Evolutionary conservation across 2,329 filamentous ascomycete species (phyloP), one percentile per base, ranked within the genome.

Genomic region (Arthroderma sp.): DNA sequence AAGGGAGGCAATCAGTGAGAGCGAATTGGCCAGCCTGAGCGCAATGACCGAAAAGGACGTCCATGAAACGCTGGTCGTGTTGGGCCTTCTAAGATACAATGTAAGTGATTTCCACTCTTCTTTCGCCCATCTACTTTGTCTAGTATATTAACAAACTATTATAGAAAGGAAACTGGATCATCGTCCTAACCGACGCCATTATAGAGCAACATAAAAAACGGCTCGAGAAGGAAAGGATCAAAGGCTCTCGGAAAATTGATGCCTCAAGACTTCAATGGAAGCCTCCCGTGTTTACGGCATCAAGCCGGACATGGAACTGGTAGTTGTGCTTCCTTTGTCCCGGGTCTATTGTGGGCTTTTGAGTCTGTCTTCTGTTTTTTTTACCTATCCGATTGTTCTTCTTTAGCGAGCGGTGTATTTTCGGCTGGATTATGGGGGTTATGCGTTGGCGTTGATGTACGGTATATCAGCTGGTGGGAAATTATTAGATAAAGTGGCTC

Each of bases 41-140:
- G 83, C 88, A 2, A 96, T 98, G 89, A 96, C 89, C n/a, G 88
- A 87, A 4, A 86, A 87, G 56, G 91, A 98, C 61, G 89, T 98
- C 9, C 80, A 96, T 63, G 87, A 95, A 62, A 96, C 91, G 0
- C 66, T 98, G 42, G 87, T 95, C 60, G 88, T 88, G 46, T 71
- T 95, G 49, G 91, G 89, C 61, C 94, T 98, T 85, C 77, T 96
- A 59, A 77, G 91, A 38, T 96, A 96, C 60, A 86, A 88, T 56
- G 71, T 74, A 64, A 56, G 69, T 62, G 30, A 29, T 15, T 32
- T 27, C 30, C 36, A 32, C 31, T 11, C 22, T 30, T 22, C 15
- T 22, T 22, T 22, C 3, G 32, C 32, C 4, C 31, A 10, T 31
- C 10, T 34, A 22, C 5, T 41, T 28, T 4, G 33, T 8, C 43